A percentile compares a stretch with the other conserved stretches of the same genome.
Conservation (phyloP, 2,329 filamentous ascomycete species). For the Fusarium subtropicale region DNA sequence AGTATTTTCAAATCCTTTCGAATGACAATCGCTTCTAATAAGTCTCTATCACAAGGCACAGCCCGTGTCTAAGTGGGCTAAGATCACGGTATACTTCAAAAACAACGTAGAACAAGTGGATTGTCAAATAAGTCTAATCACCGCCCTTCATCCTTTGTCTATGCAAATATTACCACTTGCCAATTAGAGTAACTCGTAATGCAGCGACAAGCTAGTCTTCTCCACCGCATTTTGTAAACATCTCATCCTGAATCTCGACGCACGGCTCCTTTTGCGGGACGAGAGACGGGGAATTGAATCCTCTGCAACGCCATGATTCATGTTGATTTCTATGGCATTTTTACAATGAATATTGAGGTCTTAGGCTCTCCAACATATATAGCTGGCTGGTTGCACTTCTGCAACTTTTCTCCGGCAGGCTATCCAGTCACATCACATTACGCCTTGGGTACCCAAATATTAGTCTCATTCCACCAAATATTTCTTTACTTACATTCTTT, state of each 20-base stretch:
- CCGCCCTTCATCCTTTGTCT: background rate
- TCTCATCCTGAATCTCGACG: background rate
- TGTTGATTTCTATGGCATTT: background rate
- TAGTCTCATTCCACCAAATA: background rate
- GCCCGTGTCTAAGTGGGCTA: background rate
- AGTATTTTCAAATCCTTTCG: background rate
- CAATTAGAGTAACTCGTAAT: background rate
- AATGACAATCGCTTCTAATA: background rate
- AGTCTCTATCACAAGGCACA: too few relatives aligned
- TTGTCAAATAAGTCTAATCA: background rate
- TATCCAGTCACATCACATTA: background rate
- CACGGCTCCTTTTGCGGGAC: background rate
- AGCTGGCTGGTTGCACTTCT: background rate
- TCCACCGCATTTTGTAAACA: background rate
- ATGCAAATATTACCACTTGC: background rate
- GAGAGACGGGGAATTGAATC: background rate
- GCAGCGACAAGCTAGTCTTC: background rate
- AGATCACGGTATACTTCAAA: too few relatives aligned
- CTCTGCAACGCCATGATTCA: background rate
- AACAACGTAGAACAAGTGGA: background rate
- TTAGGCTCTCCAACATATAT: background rate
- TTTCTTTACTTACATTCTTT: background rate
- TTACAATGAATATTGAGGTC: background rate
- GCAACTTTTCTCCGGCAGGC: background rate
- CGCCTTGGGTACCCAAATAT: background rate